A percentile compares a stretch with the other conserved stretches of the same genome.
These are phyloP conservation scores for Pythium sukuiense DNA, from an alignment of 352 stramenopile species.

Conservation along the genomic window DNA sequence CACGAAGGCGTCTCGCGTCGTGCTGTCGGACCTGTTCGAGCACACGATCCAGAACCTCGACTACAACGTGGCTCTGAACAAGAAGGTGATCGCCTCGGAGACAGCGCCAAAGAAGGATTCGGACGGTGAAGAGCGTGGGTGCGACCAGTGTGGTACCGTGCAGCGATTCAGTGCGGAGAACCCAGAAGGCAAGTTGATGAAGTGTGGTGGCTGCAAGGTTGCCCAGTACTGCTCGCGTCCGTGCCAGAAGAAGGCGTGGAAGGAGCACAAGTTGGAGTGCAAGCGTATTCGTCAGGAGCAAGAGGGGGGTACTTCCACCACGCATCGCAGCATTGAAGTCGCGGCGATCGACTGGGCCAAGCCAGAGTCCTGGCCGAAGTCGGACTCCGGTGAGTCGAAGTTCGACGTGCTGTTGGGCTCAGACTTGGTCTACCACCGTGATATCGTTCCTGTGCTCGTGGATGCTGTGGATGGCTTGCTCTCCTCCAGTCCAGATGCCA, in stretches of 20 bases:
- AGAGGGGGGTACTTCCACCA: constrained; percentile 22
- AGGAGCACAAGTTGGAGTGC: constrained; percentile 81
- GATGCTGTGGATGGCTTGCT: constrained; percentile 78
- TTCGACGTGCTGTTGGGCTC: constrained; percentile 84
- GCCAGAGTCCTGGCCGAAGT: constrained; percentile 63
- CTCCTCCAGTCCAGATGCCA: constrained; percentile 31
- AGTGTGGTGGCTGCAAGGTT: constrained; percentile 69
- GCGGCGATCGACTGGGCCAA: constrained; percentile 81
- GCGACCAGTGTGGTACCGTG: constrained; percentile 62
- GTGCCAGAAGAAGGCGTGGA: constrained; percentile 88
- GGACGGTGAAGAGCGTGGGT: constrained; percentile 44
- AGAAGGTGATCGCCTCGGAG: constrained; percentile 19
- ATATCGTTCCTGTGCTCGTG: constrained; percentile 79
- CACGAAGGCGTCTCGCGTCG: constrained; percentile 67
- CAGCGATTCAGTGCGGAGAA: constrained; percentile 83
- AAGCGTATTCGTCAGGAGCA: constrained; percentile 55
- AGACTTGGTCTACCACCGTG: constrained; percentile 85
- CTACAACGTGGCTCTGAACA: constrained; percentile 81
- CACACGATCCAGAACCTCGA: constrained; percentile 83
- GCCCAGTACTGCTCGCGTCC: constrained; percentile 84
- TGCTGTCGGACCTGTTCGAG: constrained; percentile 84
- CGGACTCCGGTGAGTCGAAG: constrained; percentile 26
- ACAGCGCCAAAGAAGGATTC: constrained; percentile 10
- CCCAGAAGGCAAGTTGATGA: constrained; percentile 86
- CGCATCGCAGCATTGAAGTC: constrained; percentile 48